Conservation (phyloP, 2,329 filamentous ascomycete species). For the Colletotrichum sp. region DNA sequence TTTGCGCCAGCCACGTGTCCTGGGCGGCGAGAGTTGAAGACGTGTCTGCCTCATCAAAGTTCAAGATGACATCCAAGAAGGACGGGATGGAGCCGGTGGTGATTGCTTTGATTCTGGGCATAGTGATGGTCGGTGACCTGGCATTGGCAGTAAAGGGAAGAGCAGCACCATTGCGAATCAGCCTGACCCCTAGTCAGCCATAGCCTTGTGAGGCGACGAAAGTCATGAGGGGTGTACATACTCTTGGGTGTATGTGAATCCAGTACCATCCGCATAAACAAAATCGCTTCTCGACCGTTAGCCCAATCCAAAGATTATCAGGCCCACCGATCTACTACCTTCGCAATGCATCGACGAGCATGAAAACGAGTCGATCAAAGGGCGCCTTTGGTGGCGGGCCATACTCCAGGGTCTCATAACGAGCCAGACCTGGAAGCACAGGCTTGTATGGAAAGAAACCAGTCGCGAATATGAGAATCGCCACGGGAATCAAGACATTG, state of each 20-base stretch:
- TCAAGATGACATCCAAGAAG: constrained; percentile 95
- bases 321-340: constrained; percentile 59
- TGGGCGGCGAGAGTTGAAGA: constrained; percentile 86
- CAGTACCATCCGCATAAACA: constrained; percentile 81
- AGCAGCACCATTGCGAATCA: constrained; percentile 83
- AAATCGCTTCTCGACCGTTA: constrained; percentile 74
- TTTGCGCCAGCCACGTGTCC: constrained; percentile 95
- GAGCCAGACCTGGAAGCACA: constrained; percentile 83
- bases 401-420: constrained; percentile 63
- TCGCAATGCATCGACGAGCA: constrained; percentile 95
- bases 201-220: background rate
- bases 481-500: constrained; percentile 79
- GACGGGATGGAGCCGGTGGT: constrained; percentile 98
- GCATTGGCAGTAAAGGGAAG: constrained; percentile 96
- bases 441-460: constrained; percentile 99
- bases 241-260: constrained; percentile 89
- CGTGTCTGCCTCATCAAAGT: constrained; percentile 93
- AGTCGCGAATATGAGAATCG: constrained; percentile 78
- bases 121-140: constrained; percentile 95
- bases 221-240: constrained; percentile 43
- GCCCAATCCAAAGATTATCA: background rate
- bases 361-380: constrained; percentile 92
- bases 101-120: constrained; percentile 96
- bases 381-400: constrained; percentile 66
- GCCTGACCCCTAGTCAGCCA: constrained; percentile 50